Evolutionary conservation across 257 asterid species (phyloP).

Genomic region (Jasminum sambac): DNA sequence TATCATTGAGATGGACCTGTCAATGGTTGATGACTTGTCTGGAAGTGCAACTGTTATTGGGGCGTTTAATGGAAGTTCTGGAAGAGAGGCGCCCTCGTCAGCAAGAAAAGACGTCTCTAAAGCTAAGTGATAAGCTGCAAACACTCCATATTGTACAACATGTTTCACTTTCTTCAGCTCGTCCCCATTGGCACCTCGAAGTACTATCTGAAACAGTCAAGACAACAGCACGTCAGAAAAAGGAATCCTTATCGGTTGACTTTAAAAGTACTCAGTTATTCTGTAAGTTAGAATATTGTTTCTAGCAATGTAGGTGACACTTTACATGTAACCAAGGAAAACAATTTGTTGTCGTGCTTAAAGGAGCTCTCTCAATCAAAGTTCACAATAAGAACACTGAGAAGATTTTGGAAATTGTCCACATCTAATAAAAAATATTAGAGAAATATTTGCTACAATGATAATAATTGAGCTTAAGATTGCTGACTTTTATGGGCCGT

Average conservation of each 20-base stretch:
- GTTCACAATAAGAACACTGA: constrained; percentile 12
- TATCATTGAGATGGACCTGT: constrained; percentile 73
- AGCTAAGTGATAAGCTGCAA: constrained; percentile 97
- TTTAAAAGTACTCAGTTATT: constrained; percentile 7
- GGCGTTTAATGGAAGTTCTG: constrained; percentile 66
- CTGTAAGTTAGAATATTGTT: not conserved
- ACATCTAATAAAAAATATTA: constrained; percentile 6
- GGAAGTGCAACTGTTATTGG: constrained; percentile 81
- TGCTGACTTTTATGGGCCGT: not conserved
- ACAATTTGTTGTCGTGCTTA: constrained; percentile 17
- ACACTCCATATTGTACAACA: constrained; percentile 86
- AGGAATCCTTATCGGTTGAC: constrained; percentile 10
- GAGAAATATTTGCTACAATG: constrained; percentile 5
- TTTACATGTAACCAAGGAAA: not conserved
- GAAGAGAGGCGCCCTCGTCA: constrained; percentile 96
- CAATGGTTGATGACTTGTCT: constrained; percentile 62
- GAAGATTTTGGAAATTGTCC: constrained; percentile 17
- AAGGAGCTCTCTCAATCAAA: constrained; percentile 5
- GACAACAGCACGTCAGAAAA: constrained; percentile 21
- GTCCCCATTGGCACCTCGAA: constrained; percentile 85
- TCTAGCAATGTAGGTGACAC: constrained; percentile 1
- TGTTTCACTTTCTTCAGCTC: constrained; percentile 96
- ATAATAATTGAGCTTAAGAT: not conserved
- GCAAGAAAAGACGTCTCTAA: constrained; percentile 97
- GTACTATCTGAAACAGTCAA: constrained; percentile 67